A percentile compares a stretch with the other conserved stretches of the same genome.
phyloP scores from a whole-genome alignment of 2,329 filamentous ascomycete genomes.

The Claviceps monticola region DNA sequence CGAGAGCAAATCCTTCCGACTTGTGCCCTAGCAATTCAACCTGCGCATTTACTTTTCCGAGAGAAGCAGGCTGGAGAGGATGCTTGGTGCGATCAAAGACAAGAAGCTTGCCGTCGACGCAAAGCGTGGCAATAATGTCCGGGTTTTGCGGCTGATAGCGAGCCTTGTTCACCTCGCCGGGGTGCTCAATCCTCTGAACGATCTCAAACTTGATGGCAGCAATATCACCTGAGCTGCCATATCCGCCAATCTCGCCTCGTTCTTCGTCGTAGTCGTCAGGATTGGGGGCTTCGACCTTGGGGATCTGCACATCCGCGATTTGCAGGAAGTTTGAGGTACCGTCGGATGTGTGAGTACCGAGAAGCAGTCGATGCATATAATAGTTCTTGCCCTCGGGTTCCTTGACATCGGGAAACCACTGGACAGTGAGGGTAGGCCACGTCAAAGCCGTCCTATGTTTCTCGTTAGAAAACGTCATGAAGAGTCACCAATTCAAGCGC shows the following conservation, averaged over 20 bases:
- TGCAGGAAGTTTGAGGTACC: conserved; percentile 82
- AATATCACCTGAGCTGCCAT: conserved; percentile 60
- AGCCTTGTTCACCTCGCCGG: conserved; percentile 95
- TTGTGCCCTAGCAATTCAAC: conserved; percentile 76
- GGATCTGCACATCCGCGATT: conserved; percentile 87
- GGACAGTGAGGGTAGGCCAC: conserved; percentile 93
- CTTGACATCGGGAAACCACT: conserved; percentile 96
- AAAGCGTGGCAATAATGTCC: conserved; percentile 89
- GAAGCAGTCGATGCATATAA: conserved; percentile 73
- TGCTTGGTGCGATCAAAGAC: conserved; percentile 97
- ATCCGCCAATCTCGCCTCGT: conserved; percentile 83
- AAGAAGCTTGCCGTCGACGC: conserved; percentile 73
- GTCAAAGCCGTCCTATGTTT: conserved; percentile 65
- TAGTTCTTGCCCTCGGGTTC: conserved; percentile 77
- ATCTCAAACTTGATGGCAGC: conserved; percentile 76
- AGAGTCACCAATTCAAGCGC: not conserved
- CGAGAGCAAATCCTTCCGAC: conserved; percentile 80
- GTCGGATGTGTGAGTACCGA: conserved; percentile 89
- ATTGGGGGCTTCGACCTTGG: conserved; percentile 61
- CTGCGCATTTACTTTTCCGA: conserved; percentile 61
- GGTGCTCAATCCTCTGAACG: conserved; percentile 91
- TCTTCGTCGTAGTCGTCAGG: conserved; percentile 82
- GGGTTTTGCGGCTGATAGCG: conserved; percentile 96
- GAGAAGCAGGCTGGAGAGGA: conserved; percentile 51
- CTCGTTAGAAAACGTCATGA: conserved; percentile 3